phyloP scores from a whole-genome alignment of 2,329 filamentous ascomycete species.

The Leptoxyphium fumago region DNA sequence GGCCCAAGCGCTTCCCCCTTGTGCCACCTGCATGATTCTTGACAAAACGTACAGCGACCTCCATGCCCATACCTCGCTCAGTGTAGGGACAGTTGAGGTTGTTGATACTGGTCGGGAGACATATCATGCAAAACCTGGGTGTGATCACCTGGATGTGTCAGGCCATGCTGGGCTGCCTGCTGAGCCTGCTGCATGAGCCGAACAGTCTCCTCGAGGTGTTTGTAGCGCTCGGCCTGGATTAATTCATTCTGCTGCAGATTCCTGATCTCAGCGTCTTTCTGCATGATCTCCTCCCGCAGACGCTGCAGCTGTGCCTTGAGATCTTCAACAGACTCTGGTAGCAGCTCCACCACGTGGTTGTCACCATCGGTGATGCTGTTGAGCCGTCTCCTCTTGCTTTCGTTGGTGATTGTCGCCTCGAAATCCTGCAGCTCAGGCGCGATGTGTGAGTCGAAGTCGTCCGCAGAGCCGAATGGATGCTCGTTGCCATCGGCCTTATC shows the following conservation, averaged over 20 bases:
- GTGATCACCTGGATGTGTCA: background rate
- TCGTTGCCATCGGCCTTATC: background rate
- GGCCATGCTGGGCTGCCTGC: background rate
- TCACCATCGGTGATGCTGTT: constrained; percentile 4
- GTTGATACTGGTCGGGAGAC: too few species aligned
- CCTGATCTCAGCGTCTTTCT: constrained; percentile 23
- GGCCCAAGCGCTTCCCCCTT: too few species aligned
- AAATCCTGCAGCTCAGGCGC: constrained; percentile 5
- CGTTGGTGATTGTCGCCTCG: constrained; percentile 12
- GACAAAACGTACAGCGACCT: too few species aligned
- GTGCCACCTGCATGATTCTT: too few species aligned
- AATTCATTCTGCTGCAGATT: constrained; percentile 9
- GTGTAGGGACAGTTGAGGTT: too few species aligned
- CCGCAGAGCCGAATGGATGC: background rate
- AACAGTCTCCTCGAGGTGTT: background rate
- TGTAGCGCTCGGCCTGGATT: background rate
- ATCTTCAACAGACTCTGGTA: constrained; percentile 12
- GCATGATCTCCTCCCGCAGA: constrained; percentile 25
- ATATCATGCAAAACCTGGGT: background rate
- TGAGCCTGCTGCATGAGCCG: background rate
- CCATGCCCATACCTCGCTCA: too few species aligned
- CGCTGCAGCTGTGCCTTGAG: constrained; percentile 26
- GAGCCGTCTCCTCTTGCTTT: constrained; percentile 4
- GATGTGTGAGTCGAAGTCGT: background rate
- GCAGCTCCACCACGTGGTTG: constrained; percentile 6